Conservation (phyloP, 345 rosid species). For the Syzygium oleosum region DNA sequence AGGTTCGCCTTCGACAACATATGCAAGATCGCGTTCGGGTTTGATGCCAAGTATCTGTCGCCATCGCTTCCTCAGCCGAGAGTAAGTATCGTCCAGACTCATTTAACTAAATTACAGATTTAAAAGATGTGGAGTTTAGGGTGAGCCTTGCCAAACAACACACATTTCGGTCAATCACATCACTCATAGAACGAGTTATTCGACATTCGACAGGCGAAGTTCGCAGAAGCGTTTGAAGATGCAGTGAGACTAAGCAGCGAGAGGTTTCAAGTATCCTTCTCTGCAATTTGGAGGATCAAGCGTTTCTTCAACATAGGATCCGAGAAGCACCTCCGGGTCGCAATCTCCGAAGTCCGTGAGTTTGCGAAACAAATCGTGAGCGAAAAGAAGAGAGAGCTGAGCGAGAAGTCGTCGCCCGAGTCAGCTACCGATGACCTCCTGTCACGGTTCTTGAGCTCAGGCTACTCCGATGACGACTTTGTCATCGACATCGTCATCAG, state of each 20-base stretch:
- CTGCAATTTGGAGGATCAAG: conserved; percentile 13
- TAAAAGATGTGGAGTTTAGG: not conserved
- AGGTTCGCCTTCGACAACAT: conserved; percentile 63
- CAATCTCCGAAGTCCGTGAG: conserved; percentile 19
- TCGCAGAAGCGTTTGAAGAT: conserved; percentile 1
- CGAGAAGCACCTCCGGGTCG: conserved; percentile 1
- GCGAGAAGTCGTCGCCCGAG: conserved; percentile 5
- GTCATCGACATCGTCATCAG: conserved; percentile 44
- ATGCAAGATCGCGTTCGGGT: conserved; percentile 60
- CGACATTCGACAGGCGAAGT: not conserved
- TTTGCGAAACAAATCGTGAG: conserved; percentile 32
- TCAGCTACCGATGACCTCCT: conserved; percentile 36
- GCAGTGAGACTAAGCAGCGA: not conserved
- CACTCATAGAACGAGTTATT: not conserved
- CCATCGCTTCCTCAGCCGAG: conserved; percentile 19
- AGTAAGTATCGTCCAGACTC: not conserved
- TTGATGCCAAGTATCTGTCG: conserved; percentile 40
- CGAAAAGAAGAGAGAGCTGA: conserved; percentile 26
- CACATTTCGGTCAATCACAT: not conserved
- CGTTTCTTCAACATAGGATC: not conserved
- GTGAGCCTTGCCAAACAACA: not conserved
- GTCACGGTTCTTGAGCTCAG: conserved; percentile 42
- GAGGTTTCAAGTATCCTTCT: not conserved
- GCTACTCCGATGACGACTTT: conserved; percentile 29
- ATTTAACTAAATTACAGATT: not conserved